These are phyloP conservation scores for Cyberlindnera xishuangbannaensis DNA, from an alignment of 805 yeast genomes.

Conservation along the genomic window DNA sequence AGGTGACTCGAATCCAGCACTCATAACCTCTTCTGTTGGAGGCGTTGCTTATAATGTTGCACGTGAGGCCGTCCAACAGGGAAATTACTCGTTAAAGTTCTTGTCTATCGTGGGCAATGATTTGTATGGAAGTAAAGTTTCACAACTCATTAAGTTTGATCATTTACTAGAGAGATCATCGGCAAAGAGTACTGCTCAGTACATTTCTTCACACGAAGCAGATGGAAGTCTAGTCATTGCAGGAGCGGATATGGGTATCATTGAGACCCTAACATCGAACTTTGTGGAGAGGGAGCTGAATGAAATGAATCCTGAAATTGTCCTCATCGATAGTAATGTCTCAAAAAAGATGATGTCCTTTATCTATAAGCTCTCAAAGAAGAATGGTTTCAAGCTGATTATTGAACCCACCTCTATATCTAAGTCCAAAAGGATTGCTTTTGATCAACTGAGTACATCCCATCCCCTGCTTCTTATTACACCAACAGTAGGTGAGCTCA, in stretches of 20 bases:
- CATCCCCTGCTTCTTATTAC: constrained; percentile 30
- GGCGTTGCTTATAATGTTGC: constrained; percentile 85
- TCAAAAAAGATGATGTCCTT: constrained; percentile 35
- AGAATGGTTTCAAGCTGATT: constrained; percentile 31
- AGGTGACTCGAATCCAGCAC: constrained; percentile 73
- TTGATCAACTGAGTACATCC: constrained; percentile 2
- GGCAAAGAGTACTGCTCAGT: constrained; percentile 53
- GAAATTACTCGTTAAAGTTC: constrained; percentile 32
- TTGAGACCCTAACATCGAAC: constrained; percentile 42
- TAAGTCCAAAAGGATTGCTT: constrained; percentile 41
- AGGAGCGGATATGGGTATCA: constrained; percentile 78
- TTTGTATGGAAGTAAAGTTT: constrained; percentile 39
- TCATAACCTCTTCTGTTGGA: constrained; percentile 52
- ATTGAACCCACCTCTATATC: constrained; percentile 76
- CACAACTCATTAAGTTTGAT: constrained; percentile 28
- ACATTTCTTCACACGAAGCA: constrained; percentile 58
- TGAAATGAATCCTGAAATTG: constrained; percentile 37
- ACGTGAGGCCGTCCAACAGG: constrained; percentile 45
- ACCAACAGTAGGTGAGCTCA: constrained; percentile 65
- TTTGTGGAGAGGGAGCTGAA: constrained; percentile 39
- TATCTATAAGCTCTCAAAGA: constrained; percentile 27
- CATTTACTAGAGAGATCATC: constrained; percentile 13
- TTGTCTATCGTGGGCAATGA: constrained; percentile 63
- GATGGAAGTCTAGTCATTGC: constrained; percentile 67
- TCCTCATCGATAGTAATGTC: constrained; percentile 68